Conservation (phyloP, 257 asterid genomes). For the Agastache rugosa region DNA sequence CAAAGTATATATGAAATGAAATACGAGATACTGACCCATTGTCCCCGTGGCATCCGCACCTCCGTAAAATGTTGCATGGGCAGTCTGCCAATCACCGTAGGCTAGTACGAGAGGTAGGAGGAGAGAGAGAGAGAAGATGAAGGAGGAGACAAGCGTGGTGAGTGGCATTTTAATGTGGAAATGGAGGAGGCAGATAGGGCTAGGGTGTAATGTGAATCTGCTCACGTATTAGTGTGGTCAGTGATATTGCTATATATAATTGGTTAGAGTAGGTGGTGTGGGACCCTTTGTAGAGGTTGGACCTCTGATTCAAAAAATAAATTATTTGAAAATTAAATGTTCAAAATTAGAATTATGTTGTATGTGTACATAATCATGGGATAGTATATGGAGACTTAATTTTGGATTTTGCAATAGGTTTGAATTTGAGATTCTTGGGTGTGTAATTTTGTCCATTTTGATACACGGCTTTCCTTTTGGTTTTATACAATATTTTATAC, state of each 20-base stretch:
- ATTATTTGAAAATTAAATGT: neutral
- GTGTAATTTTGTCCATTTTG: too few relatives aligned
- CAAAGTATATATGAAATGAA: neutral
- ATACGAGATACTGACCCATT: slow-evolving; percentile 49
- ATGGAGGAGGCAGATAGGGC: neutral
- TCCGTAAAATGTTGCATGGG: slow-evolving; percentile 73
- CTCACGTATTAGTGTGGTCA: slow-evolving; percentile 22
- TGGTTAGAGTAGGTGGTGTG: slow-evolving; percentile 29
- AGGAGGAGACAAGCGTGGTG: slow-evolving; percentile 2
- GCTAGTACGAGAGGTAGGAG: slow-evolving; percentile 10
- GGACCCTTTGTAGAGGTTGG: slow-evolving; percentile 2
- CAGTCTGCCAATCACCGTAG: slow-evolving; percentile 51
- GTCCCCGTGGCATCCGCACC: slow-evolving; percentile 73
- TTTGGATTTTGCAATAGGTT: neutral
- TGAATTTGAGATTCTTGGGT: neutral
- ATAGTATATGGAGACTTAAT: neutral
- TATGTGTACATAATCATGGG: neutral
- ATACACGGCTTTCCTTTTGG: too few relatives aligned
- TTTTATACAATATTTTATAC: too few relatives aligned
- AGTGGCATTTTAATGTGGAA: slow-evolving; percentile 32
- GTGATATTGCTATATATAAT: slow-evolving; percentile 39
- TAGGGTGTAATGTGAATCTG: neutral
- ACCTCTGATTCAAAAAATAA: too few relatives aligned
- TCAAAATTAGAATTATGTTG: neutral
- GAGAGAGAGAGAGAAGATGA: slow-evolving; percentile 24